Evolutionary conservation across 176 grass and related monocot species (phyloP).

Genomic region (Oryza australiensis): DNA sequence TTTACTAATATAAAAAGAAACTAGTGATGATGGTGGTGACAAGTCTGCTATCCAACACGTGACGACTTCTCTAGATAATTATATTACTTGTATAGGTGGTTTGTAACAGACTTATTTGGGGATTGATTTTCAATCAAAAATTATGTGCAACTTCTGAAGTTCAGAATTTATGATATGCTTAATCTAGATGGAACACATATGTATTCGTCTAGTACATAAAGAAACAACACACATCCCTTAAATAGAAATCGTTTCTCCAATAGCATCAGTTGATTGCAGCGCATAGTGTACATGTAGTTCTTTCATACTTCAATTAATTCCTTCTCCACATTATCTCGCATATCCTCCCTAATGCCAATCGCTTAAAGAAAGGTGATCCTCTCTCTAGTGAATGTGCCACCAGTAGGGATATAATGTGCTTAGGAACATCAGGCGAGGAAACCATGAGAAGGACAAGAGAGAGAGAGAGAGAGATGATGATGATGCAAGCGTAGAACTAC

Average conservation of each 20-base stretch:
- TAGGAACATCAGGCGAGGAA: background rate
- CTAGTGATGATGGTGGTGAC: background rate
- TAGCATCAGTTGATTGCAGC: background rate
- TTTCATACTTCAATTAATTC: background rate
- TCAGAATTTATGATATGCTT: too few relatives aligned
- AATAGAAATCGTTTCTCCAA: background rate
- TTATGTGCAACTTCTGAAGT: background rate
- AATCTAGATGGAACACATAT: too few relatives aligned
- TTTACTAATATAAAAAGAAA: background rate
- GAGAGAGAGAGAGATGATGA: slow-evolving; percentile 18
- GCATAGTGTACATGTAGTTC: background rate
- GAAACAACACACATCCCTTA: background rate
- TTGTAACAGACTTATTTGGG: background rate
- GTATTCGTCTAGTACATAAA: background rate
- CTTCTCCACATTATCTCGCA: background rate
- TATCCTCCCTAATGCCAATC: background rate
- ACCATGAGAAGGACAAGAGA: background rate
- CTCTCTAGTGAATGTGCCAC: background rate
- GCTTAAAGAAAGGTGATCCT: background rate
- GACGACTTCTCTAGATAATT: background rate
- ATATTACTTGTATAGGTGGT: background rate
- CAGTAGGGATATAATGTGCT: background rate
- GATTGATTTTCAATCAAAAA: background rate
- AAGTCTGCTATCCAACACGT: background rate
- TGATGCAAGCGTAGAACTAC: background rate